phyloP scores from a whole-genome alignment of 176 grass and related monocot genomes.

The Cenchrus purpureus region DNA sequence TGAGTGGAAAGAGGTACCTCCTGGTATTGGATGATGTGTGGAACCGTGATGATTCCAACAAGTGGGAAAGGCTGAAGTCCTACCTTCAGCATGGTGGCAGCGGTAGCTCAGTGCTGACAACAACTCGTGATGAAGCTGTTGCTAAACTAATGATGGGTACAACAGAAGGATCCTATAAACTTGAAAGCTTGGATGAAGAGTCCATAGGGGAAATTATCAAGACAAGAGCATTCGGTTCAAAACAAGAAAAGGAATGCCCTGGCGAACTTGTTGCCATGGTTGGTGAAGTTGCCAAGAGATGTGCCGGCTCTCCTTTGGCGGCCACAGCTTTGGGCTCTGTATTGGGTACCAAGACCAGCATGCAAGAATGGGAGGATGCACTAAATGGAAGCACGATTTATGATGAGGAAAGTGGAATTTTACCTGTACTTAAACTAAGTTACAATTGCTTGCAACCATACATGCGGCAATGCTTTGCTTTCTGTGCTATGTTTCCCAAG shows the following conservation, averaged over 20 bases:
- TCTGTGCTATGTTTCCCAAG: slow-evolving; percentile 31
- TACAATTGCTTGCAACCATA: background rate
- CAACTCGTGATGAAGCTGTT: background rate
- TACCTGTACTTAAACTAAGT: background rate
- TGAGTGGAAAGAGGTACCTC: background rate
- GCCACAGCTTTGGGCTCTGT: background rate
- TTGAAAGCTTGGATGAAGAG: background rate
- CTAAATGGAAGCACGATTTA: background rate
- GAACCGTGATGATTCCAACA: background rate
- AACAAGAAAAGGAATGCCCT: background rate
- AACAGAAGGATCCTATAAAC: background rate
- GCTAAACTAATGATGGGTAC: background rate
- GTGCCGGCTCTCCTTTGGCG: background rate
- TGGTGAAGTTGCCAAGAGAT: background rate
- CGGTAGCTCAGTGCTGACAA: background rate
- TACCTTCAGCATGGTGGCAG: background rate
- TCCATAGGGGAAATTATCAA: background rate
- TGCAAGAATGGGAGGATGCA: background rate
- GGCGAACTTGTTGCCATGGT: background rate
- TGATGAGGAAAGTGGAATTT: background rate
- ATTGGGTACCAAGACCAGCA: background rate
- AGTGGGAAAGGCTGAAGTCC: background rate
- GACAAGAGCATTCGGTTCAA: background rate
- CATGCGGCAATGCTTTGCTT: slow-evolving; percentile 35
- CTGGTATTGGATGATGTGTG: background rate